Evolutionary conservation across 169 alveolate species (phyloP).

Genomic region (Sarcocystis neurona): DNA sequence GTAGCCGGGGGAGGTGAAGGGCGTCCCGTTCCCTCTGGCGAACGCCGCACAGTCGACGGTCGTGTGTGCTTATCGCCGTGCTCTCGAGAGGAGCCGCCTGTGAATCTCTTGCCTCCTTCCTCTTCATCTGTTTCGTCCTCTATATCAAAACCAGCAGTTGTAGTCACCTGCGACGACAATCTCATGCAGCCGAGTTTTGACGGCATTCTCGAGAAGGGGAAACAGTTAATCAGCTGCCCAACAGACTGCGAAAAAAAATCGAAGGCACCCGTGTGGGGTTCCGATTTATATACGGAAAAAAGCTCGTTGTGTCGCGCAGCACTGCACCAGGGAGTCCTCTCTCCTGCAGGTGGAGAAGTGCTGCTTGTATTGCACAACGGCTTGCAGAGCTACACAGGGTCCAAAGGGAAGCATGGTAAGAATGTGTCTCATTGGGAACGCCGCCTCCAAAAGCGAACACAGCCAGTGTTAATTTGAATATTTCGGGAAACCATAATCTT

Average conservation of each 20-base stretch:
- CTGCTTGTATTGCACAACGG: constrained; percentile 71
- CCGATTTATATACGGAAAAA: constrained; percentile 68
- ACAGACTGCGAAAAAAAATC: constrained; percentile 63
- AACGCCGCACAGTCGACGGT: constrained; percentile 73
- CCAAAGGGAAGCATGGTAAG: constrained; percentile 69
- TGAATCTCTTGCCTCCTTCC: constrained; percentile 59
- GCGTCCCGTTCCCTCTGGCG: constrained; percentile 66
- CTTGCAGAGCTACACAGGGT: constrained; percentile 60
- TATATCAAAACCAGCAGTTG: constrained; percentile 68
- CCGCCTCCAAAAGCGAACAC: too few species aligned
- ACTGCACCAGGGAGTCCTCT: constrained; percentile 67
- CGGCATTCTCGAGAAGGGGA: constrained; percentile 56
- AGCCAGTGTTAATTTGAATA: too few species aligned
- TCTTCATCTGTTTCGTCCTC: too few species aligned
- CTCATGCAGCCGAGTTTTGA: constrained; percentile 61
- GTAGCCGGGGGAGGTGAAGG: constrained; percentile 30
- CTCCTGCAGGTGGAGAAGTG: constrained; percentile 69
- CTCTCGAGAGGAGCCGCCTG: constrained; percentile 69
- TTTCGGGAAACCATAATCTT: too few species aligned
- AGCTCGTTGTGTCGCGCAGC: constrained; percentile 76
- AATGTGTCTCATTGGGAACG: too few species aligned
- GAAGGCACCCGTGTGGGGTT: constrained; percentile 65
- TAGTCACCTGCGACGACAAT: constrained; percentile 67
- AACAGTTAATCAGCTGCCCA: constrained; percentile 69
- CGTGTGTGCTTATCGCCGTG: constrained; percentile 74